These are phyloP conservation scores for Rhizomucor pusillus DNA, from an alignment of 371 early-diverging fungal species.

Conservation along the genomic window DNA sequence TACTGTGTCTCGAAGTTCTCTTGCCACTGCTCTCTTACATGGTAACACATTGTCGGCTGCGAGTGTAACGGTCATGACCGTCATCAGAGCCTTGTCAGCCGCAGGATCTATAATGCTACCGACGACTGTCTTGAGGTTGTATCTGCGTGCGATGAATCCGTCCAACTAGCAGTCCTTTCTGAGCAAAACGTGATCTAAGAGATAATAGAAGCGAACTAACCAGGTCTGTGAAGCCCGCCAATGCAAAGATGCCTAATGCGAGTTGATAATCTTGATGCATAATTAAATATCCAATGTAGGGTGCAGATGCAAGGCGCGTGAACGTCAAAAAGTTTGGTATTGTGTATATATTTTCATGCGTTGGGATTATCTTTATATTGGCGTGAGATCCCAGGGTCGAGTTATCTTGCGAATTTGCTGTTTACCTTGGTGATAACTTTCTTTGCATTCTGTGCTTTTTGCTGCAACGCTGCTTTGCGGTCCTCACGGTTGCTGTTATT, in stretches of 20 bases:
- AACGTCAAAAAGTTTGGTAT: constrained; percentile 87
- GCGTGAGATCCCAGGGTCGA: background rate
- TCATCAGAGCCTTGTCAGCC: constrained; percentile 97
- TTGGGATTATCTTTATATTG: constrained; percentile 20
- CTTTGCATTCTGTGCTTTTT: constrained; percentile 40
- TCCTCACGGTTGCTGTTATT: background rate
- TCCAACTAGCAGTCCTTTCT: constrained; percentile 69
- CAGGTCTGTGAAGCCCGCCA: constrained; percentile 86
- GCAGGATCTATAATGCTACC: constrained; percentile 94
- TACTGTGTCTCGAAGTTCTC: background rate
- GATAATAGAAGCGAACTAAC: constrained; percentile 30
- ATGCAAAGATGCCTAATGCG: constrained; percentile 74
- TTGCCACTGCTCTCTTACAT: constrained; percentile 54
- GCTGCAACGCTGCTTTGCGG: constrained; percentile 6
- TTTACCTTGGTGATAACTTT: constrained; percentile 35
- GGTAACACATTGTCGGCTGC: constrained; percentile 77
- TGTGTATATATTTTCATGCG: constrained; percentile 82
- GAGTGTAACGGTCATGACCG: constrained; percentile 81
- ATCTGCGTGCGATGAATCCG: constrained; percentile 90
- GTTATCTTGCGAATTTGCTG: background rate
- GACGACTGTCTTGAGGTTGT: constrained; percentile 80
- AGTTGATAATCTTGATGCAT: constrained; percentile 62
- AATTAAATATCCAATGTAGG: constrained; percentile 87
- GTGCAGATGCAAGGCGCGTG: constrained; percentile 72
- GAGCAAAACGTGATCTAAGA: background rate